Base-by-base conservation (phyloP, 2,329 filamentous ascomycete species). In the Fusarium liriodendri region DNA sequence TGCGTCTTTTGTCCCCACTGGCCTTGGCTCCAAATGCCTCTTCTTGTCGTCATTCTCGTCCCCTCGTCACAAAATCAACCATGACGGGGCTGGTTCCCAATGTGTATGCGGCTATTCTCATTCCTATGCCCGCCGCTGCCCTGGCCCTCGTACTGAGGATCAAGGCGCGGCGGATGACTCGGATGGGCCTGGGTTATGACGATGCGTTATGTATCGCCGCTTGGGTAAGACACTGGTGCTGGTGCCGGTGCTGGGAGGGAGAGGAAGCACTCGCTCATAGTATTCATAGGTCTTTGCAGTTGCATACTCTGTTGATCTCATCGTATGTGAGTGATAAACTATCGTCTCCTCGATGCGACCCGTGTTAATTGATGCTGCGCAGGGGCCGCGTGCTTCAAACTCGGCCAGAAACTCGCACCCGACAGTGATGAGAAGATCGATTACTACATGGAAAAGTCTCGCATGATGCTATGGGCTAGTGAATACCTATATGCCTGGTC, bases 401-500 rank as follows among this genome's bases (percentile, higher is more conserved):
- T 74, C 58, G 71, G 71, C 18, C 71, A 69, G 20, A 74, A 42
- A n/a, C 60, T 74, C 16, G 67, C 38, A 1, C 50, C 73, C 18
- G 25, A 69, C 20, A n/a, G 35, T 14, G 42, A 71, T 14, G n/a
- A 47, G 2, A 59, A 50, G 11, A 60, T 74, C 40, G 68, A 71
- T 6, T 25, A 71, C 25, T 72, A 74, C 9, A 25, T 71, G 7
- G 61, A 61, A n/a, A 74, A 68, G 27, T 74, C 71, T 0, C 71
- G 64, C 22, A 33, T 71, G 10, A 67, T 74, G 2, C 70, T 74
- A 27, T 73, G 73, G 45, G 42, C 22, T 0, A 73, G 71, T 52
- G 71, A 73, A 22, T 74, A 70, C 1, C 38, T 71, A 3, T 81
- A 81, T 13, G 72, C 76, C 1, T 76, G 72, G 59, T 77, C 79